A percentile compares a stretch with the other conserved stretches of the same genome.
Evolutionary conservation across 192 early-diverging fungal species (phyloP).

Genomic region (Backusella mclennaniae): DNA sequence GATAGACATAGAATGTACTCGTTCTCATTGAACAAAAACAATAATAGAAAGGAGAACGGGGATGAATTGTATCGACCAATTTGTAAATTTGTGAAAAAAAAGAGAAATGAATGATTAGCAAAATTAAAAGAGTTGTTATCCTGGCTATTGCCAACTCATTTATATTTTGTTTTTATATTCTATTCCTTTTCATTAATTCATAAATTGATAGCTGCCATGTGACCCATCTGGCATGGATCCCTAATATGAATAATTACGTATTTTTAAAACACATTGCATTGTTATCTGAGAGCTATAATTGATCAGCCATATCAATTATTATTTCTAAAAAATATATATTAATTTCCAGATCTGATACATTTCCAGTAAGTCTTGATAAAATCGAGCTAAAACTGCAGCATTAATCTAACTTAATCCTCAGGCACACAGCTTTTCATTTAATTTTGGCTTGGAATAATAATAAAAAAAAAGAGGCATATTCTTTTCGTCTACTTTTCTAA

Average conservation of each 20-base stretch:
- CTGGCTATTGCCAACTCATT: neutral
- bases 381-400: neutral
- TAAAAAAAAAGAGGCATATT: neutral
- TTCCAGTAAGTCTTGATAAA: neutral
- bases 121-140: neutral
- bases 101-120: neutral
- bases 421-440: neutral
- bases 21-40: conserved; percentile 2
- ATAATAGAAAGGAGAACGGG: neutral
- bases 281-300: neutral
- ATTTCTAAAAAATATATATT: neutral
- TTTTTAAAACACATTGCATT: neutral
- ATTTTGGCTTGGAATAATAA: neutral
- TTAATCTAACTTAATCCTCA: neutral
- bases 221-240: neutral
- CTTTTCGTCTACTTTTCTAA: neutral
- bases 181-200: neutral
- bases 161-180: neutral
- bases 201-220: neutral
- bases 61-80: neutral
- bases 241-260: neutral
- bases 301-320: neutral
- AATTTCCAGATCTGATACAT: conserved; percentile 3
- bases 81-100: neutral
- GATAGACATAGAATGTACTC: neutral